phyloP scores from a whole-genome alignment of 805 yeast species.

The Teunomyces aglyptinius region DNA sequence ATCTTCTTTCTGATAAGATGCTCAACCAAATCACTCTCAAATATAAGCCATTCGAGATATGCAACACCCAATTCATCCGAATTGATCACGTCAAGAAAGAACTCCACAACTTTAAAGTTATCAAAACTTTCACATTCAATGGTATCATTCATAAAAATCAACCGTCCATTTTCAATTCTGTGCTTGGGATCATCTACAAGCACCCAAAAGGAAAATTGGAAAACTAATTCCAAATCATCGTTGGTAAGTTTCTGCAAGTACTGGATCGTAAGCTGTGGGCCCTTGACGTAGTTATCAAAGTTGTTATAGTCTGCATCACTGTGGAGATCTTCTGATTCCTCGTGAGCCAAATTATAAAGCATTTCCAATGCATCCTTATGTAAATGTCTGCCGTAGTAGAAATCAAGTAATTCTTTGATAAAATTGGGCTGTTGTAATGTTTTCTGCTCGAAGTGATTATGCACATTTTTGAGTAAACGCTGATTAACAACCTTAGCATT shows the following conservation, averaged over 20 bases:
- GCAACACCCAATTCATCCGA: conserved; percentile 23
- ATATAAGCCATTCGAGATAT: conserved; percentile 48
- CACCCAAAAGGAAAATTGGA: conserved; percentile 56
- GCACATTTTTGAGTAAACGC: conserved; percentile 43
- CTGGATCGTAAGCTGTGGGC: conserved; percentile 46
- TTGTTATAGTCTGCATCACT: conserved; percentile 17
- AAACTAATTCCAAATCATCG: conserved; percentile 50
- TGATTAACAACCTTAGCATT: conserved; percentile 59
- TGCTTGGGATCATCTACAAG: conserved; percentile 25
- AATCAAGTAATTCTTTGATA: conserved; percentile 72
- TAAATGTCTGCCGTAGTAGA: conserved; percentile 58
- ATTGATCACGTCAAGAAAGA: conserved; percentile 31
- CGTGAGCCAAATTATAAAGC: conserved; percentile 35
- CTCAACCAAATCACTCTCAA: conserved; percentile 33
- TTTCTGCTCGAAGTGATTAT: conserved; percentile 16
- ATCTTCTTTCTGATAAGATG: conserved; percentile 12
- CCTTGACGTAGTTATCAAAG: conserved; percentile 27
- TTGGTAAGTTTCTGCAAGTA: conserved; percentile 58
- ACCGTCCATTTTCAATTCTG: conserved; percentile 28
- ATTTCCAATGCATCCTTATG: conserved; percentile 69
- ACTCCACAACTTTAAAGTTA: conserved; percentile 51
- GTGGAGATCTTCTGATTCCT: conserved; percentile 10
- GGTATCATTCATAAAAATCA: conserved; percentile 65
- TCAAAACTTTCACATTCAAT: conserved; percentile 59
- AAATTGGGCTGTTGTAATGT: conserved; percentile 31